phyloP scores from a whole-genome alignment of 768 basidiomycete genomes.

The Xerocomellus dryophilus region DNA sequence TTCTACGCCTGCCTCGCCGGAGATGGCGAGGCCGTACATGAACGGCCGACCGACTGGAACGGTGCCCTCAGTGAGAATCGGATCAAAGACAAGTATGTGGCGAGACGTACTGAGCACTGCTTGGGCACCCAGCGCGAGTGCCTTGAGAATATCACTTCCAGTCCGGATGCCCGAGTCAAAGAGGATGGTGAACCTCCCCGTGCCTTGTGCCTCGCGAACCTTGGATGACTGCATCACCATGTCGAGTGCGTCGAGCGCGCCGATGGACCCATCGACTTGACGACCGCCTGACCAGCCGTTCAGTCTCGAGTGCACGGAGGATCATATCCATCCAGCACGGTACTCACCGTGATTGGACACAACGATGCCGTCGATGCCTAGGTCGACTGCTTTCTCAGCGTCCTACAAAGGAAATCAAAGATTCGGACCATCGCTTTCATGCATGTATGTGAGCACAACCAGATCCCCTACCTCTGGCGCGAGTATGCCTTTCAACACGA shows the following conservation, averaged over 20 bases:
- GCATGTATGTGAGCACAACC: background rate
- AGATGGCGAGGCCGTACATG: constrained; percentile 49
- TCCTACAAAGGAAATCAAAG: constrained; percentile 23
- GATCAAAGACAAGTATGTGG: too few relatives aligned
- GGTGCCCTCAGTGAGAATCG: too few relatives aligned
- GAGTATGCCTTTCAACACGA: constrained; percentile 48
- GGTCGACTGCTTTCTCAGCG: constrained; percentile 57
- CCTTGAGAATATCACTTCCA: constrained; percentile 53
- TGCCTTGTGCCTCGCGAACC: constrained; percentile 52
- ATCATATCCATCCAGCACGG: background rate
- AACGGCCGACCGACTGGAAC: constrained; percentile 39
- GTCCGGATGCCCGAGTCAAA: constrained; percentile 63
- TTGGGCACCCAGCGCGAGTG: constrained; percentile 56
- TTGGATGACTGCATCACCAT: constrained; percentile 61
- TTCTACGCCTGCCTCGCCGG: constrained; percentile 47
- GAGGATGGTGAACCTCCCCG: constrained; percentile 63
- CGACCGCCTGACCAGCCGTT: constrained; percentile 51
- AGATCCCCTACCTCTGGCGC: constrained; percentile 7
- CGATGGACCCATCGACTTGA: constrained; percentile 76
- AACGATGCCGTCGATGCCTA: constrained; percentile 67
- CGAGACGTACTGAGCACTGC: constrained; percentile 41
- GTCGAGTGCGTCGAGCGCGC: constrained; percentile 68
- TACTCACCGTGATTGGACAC: constrained; percentile 75
- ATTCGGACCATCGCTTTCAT: background rate
- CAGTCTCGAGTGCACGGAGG: background rate